These are phyloP conservation scores for Melocanna baccifera DNA, from an alignment of 176 grass and related monocot genomes.

Conservation along the genomic window DNA sequence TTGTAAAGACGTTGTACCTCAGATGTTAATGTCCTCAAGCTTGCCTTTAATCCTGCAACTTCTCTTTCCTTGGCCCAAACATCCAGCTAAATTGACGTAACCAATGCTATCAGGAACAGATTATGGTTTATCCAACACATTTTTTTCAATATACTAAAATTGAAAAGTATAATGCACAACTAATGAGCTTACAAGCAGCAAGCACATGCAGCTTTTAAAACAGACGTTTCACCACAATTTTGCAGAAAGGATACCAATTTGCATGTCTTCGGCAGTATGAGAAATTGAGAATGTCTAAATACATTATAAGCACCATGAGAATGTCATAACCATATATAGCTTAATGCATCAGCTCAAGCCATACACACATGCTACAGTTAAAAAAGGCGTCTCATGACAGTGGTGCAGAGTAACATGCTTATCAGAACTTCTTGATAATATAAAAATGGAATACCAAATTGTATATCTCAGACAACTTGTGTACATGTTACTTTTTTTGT, in stretches of 20 bases:
- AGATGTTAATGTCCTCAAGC: constrained; percentile 79
- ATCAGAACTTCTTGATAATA: neutral
- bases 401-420: neutral
- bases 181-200: constrained; percentile 15
- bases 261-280: neutral
- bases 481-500: neutral
- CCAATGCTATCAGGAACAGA: constrained; percentile 27
- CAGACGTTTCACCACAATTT: neutral
- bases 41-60: constrained; percentile 89
- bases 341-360: constrained; percentile 10
- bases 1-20: constrained; percentile 93
- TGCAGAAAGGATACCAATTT: neutral
- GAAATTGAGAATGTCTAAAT: neutral
- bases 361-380: neutral
- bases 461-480: neutral
- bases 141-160: constrained; percentile 19
- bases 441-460: constrained; percentile 1
- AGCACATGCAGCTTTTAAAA: neutral
- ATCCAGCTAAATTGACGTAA: constrained; percentile 61
- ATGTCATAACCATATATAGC: neutral
- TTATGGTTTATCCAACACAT: neutral
- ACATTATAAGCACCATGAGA: neutral
- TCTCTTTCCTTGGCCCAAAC: constrained; percentile 97
- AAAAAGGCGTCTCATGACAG: neutral
- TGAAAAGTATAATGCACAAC: constrained; percentile 6